Conservation (phyloP, 176 grass and related monocot species). For the Elaeis guineensis region DNA sequence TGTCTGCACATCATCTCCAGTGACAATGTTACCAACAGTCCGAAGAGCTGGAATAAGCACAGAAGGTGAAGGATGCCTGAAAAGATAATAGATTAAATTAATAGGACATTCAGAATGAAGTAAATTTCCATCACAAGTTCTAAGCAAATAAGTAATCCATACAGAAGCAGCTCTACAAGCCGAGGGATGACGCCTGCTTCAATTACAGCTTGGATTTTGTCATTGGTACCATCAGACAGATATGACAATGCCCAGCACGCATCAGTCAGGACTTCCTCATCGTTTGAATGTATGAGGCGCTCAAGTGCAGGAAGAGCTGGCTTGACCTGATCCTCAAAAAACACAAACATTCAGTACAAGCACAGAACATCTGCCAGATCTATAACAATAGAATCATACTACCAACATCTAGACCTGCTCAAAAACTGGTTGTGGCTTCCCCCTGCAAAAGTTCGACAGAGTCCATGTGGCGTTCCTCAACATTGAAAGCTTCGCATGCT, state of each 20-base stretch:
- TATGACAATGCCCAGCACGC: conserved; percentile 94
- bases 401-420: conserved; percentile 50
- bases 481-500: conserved; percentile 88
- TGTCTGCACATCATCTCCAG: conserved; percentile 94
- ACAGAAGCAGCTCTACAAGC: conserved; percentile 91
- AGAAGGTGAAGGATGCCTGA: conserved; percentile 77
- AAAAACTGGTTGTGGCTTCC: conserved; percentile 79
- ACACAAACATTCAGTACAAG: neutral
- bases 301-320: conserved; percentile 75
- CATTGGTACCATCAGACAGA: conserved; percentile 88
- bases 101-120: neutral
- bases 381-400: neutral
- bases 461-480: conserved; percentile 96
- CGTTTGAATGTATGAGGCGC: conserved; percentile 73
- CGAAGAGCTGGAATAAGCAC: conserved; percentile 93
- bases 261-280: conserved; percentile 95
- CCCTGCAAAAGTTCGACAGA: conserved; percentile 87
- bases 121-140: no score
- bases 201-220: conserved; percentile 93
- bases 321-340: conserved; percentile 43
- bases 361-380: no score
- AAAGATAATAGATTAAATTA: conserved; percentile 13
- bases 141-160: conserved; percentile 13
- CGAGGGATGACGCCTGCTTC: conserved; percentile 76
- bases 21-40: conserved; percentile 87